Evolutionary conservation across 2,329 filamentous ascomycete species (phyloP).

Genomic region (Pseudogymnoascus sp.): DNA sequence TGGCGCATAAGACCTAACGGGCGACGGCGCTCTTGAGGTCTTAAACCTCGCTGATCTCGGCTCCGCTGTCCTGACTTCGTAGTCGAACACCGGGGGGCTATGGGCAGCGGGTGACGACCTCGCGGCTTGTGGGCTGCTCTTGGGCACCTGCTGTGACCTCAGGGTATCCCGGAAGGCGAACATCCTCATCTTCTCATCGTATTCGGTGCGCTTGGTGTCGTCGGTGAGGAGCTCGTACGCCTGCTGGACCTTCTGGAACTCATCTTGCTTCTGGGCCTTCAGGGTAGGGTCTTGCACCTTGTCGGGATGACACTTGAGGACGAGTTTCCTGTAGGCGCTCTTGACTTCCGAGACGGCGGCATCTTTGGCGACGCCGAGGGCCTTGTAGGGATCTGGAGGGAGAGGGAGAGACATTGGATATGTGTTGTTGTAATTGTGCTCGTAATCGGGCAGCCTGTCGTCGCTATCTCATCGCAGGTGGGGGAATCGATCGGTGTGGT

Average conservation of each 20-base stretch:
- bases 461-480: slow-evolving; percentile 5
- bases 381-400: slow-evolving; percentile 63
- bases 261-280: slow-evolving; percentile 70
- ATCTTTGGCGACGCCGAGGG: slow-evolving; percentile 64
- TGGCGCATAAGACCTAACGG: background rate
- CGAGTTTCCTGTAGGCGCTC: slow-evolving; percentile 73
- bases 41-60: slow-evolving; percentile 36
- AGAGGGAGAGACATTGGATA: slow-evolving; percentile 20
- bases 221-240: slow-evolving; percentile 88
- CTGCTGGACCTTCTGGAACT: slow-evolving; percentile 87
- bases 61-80: slow-evolving; percentile 41
- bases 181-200: slow-evolving; percentile 67
- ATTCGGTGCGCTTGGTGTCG: slow-evolving; percentile 60
- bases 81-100: slow-evolving; percentile 34
- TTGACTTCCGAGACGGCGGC: slow-evolving; percentile 66
- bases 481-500: background rate
- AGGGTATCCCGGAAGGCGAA: slow-evolving; percentile 41
- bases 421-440: background rate
- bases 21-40: background rate
- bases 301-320: slow-evolving; percentile 83
- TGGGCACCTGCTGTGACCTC: slow-evolving; percentile 42
- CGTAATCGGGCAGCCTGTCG: background rate
- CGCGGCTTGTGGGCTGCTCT: slow-evolving; percentile 30
- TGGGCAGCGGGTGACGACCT: slow-evolving; percentile 19
- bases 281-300: slow-evolving; percentile 63